Percentiles rank a stretch among this genome's conserved stretches.
These are phyloP conservation scores for Asterionellopsis glacialis DNA, from an alignment of 108 stramenopile genomes.

Conservation along the genomic window DNA sequence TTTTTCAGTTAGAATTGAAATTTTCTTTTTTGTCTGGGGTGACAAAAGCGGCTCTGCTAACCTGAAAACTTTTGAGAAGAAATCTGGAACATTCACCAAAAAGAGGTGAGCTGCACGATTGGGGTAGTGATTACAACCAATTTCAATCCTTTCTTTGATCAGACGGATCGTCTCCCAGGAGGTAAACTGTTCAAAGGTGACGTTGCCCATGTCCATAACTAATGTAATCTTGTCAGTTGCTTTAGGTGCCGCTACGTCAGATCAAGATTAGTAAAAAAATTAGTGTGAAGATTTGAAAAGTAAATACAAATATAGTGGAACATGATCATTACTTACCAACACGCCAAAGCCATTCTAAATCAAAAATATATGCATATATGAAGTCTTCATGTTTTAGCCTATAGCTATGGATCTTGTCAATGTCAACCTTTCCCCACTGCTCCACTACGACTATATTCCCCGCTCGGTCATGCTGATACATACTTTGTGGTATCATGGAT, in stretches of 20 bases:
- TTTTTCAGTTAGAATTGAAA: slow-evolving; percentile 4
- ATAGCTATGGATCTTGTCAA: background rate
- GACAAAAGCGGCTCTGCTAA: slow-evolving; percentile 4
- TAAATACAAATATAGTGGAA: no score
- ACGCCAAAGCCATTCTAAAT: slow-evolving; percentile 6
- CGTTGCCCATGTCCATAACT: background rate
- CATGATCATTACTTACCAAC: no score
- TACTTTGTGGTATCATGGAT: background rate
- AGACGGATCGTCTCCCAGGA: slow-evolving; percentile 6
- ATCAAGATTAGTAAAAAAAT: no score
- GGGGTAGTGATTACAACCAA: slow-evolving; percentile 9
- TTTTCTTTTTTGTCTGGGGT: slow-evolving; percentile 1
- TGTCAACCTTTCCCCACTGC: slow-evolving; percentile 3
- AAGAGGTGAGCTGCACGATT: slow-evolving; percentile 6
- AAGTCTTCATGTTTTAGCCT: background rate
- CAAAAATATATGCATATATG: background rate
- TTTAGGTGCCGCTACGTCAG: background rate
- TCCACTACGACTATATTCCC: slow-evolving; percentile 2
- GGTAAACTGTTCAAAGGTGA: slow-evolving; percentile 1
- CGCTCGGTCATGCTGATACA: slow-evolving; percentile 4
- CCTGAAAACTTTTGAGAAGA: background rate
- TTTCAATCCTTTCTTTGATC: slow-evolving; percentile 1
- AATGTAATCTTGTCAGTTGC: slow-evolving; percentile 1
- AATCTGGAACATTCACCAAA: slow-evolving; percentile 1
- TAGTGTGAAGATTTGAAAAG: no score